Evolutionary conservation across 306 rosid genomes (phyloP).

Genomic region (Rubus idaeus): DNA sequence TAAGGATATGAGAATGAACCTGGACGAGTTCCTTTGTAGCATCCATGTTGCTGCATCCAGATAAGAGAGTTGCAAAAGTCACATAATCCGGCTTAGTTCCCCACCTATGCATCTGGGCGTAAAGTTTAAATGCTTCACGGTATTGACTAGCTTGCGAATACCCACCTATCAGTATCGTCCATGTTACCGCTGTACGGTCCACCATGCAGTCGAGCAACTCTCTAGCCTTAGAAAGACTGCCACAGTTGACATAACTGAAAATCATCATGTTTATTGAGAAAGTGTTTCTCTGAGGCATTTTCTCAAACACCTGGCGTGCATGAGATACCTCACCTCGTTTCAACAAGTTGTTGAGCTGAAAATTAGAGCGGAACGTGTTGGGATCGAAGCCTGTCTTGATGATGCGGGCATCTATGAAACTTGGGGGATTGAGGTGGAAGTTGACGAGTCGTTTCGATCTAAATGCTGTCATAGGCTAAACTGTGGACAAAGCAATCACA

Average conservation of each 20-base stretch:
- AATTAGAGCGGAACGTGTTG: conserved; percentile 60
- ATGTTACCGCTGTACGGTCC: conserved; percentile 65
- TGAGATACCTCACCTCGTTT: conserved; percentile 46
- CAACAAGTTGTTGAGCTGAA: conserved; percentile 41
- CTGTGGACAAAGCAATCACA: conserved; percentile 1
- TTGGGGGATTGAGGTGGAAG: conserved; percentile 30
- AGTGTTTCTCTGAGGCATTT: conserved; percentile 67
- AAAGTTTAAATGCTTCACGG: conserved; percentile 60
- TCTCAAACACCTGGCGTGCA: conserved; percentile 67
- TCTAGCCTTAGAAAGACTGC: conserved; percentile 58
- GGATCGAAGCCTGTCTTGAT: conserved; percentile 80
- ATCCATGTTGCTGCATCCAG: conserved; percentile 59
- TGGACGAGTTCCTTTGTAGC: conserved; percentile 50
- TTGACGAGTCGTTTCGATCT: conserved; percentile 32
- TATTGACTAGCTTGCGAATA: conserved; percentile 49
- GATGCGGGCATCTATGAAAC: conserved; percentile 50
- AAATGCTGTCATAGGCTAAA: conserved; percentile 36
- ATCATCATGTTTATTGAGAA: conserved; percentile 71
- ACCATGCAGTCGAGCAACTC: conserved; percentile 60
- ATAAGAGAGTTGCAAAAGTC: conserved; percentile 70
- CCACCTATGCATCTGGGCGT: conserved; percentile 54
- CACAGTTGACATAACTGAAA: conserved; percentile 58
- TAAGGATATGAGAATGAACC: conserved; percentile 61
- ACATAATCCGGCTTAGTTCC: conserved; percentile 62
- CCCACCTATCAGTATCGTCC: conserved; percentile 84